A percentile compares a stretch with the other conserved stretches of the same genome.
These are phyloP conservation scores for Metroxylon sagu DNA, from an alignment of 176 grass and related monocot species.

Conservation along the genomic window DNA sequence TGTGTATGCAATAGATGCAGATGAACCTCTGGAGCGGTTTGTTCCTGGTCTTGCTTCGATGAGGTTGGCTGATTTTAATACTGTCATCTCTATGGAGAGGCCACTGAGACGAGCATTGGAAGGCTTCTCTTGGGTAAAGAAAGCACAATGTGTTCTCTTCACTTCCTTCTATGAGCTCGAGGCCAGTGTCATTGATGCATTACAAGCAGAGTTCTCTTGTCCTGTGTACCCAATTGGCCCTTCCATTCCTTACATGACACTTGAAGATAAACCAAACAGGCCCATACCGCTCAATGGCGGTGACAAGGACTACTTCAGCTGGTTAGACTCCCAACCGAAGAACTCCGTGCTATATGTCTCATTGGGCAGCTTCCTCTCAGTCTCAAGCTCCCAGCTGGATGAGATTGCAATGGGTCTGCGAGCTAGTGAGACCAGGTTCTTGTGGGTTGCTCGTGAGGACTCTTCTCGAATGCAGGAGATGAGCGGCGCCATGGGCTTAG, in stretches of 20 bases:
- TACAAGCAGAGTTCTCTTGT: slow-evolving; percentile 21
- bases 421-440: slow-evolving; percentile 20
- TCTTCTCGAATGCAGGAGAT: slow-evolving; percentile 19
- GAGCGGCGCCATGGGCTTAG: slow-evolving; percentile 9
- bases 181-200: slow-evolving; percentile 13
- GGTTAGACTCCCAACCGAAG: slow-evolving; percentile 26
- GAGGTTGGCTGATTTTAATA: slow-evolving; percentile 8
- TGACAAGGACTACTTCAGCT: slow-evolving; percentile 20
- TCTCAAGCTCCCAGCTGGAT: slow-evolving; percentile 29
- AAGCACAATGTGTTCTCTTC: slow-evolving; percentile 39
- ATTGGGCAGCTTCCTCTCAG: slow-evolving; percentile 42
- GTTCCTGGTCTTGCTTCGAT: slow-evolving; percentile 22
- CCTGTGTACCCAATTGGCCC: slow-evolving; percentile 27
- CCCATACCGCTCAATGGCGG: not conserved
- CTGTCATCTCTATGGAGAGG: not conserved
- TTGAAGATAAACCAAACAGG: not conserved
- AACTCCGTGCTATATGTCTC: slow-evolving; percentile 36
- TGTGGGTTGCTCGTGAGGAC: slow-evolving; percentile 30
- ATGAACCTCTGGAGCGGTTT: slow-evolving; percentile 30
- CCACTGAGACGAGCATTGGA: not conserved
- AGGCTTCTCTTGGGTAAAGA: slow-evolving; percentile 9
- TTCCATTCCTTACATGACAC: slow-evolving; percentile 32
- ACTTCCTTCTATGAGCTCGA: slow-evolving; percentile 45
- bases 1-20: not conserved
- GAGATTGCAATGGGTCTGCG: slow-evolving; percentile 32